Base-by-base conservation (phyloP, 768 basidiomycete genomes). In the Amanita thiersii region DNA sequence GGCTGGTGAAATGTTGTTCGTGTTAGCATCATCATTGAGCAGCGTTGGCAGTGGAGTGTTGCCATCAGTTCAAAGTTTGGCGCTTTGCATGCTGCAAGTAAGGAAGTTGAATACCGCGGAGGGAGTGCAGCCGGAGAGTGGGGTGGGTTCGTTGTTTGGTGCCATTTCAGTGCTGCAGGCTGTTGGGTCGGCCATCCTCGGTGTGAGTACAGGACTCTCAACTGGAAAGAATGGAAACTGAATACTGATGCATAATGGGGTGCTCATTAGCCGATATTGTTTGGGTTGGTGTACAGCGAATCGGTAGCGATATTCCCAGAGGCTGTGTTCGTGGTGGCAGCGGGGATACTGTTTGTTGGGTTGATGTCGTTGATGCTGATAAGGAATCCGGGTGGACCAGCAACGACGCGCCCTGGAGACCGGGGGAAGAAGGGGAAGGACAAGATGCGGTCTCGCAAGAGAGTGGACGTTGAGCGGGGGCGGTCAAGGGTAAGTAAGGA, bases 61-160 rank as follows among this genome's bases (percentile, higher is more conserved):
- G 28, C 86, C 87, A n/a, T 76, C 81, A 5, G 59, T 74, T 28
- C 80, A 86, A 31, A 84, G 81, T 52, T 63, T 90, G 36, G 83
- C 83, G 9, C 57, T 89, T 31, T 82, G 75, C 49, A 75, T 85
- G 40, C 44, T 66, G 45, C 73, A 77, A 48, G 60, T 64, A 11
- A 60, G 75, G 40, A 58, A 57, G 11, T 45, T 70, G 49, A 52
- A 64, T 38, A 48, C 54, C 35, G 54, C 45, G 15, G 48, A 44
- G 21, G 50, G 48, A 20, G 51, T 34, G 35, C 50, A 44, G 34
- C 50, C 40, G 39, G 57, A 43, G 39, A 47, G 35, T 49, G 61
- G 58, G 5, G 56, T 60, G 4, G 85, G 86, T 0, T 65, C 72
- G 46, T 56, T 89, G 15, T 82, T 90, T 43, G 81, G 84, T 21